Evolutionary conservation across 768 basidiomycete species (phyloP), one percentile per base, ranked within the genome.

Genomic region (Dictyophora rubrovolvata): DNA sequence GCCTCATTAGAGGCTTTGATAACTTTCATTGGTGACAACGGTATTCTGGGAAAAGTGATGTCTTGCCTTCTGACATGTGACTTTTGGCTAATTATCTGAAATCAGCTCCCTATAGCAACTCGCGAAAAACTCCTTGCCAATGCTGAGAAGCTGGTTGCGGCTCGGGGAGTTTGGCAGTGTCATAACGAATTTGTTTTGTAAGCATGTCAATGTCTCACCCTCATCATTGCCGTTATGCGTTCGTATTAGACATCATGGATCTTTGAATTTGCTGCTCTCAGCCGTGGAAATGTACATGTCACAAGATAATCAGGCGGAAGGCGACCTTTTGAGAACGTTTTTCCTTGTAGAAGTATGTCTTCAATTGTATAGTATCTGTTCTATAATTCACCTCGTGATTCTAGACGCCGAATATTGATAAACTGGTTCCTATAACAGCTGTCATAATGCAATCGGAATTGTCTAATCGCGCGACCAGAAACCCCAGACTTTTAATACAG

Each of bases 21-120:
- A 63, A 79, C 78, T 22, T 95, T 93, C 68, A 88, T 96, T 65
- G 89, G 92, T 49, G 85, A 89, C 55, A 95, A 95, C 69, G 85
- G 80, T 0, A 85, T 86, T 5, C 73, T 94, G 36, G 74, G 74
- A 42, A 91, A 89, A 77, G 92, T 88, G 34, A 63, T 72, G 37
- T 48, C 23, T 56, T 14, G 53, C 17, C 46, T 56, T 12, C 11
- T 34, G 54, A 20, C 7, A 7, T 28, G 2, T 28, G 28, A 7
- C 28, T 36, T 46, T 18, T 20, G 36, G 22, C 48, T 48, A n/a
- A 46, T 50, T 14, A 53, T 42, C 55, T 56, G 36, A 22, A 21
- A 48, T 20, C 65, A 94, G 91, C 85, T 95, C 70, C 86, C 93
- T 8, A 90, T 90, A 73, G 70, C 77, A 42, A 83, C 84, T 60